Base-by-base conservation (phyloP, 768 basidiomycete genomes). In the Hygrophorus pudorinus region DNA sequence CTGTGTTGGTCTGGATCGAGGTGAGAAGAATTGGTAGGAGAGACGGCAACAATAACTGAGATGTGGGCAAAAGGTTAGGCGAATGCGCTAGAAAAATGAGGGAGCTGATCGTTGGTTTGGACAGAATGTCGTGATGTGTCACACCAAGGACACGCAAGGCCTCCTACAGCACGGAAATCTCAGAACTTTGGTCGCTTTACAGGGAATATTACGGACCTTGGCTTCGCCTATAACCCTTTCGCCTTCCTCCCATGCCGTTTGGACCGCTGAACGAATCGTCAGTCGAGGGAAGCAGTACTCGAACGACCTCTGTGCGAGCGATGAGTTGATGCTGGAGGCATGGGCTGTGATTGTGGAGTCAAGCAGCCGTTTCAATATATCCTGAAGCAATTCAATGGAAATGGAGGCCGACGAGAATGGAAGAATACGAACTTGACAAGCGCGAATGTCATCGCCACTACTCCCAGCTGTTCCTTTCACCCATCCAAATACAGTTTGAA, bases 1-100 rank as follows among this genome's bases (percentile, higher is more conserved):
- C 65, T 21, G 62, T 51, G 50, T 76, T 78, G 5, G 69, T 58
- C 53, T 79, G 75, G 16, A 87, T 56, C 2, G 73, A 73, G 11
- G 65, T 55, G 18, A 79, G 48, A 13, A 81, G 49, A 3, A 70
- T 49, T 0, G 67, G 69, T n/a, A 67, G 53, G 21, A 76, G 43
- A 21, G 62, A 57, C 0, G 56, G 41, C 2, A 72, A 51, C 1
- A 63, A 24, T 31, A 48, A 47, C 11, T 41, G 28, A 14, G 56
- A 37, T 28, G 58, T 49, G 5, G 46, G 38, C 0, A 53, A 44
- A 2, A 43, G 18, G 4, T 46, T 40, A 2, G 54, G 44, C 10
- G 53, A 54, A 48, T 73, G 66, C 4, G 73, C 65, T 24, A 67
- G 51, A 29, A 68, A 48, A 13, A 71, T 50, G 42, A 74, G 53